Base-by-base conservation (phyloP, 2,329 filamentous ascomycete genomes). In the Macrophomina pseudophaseolina region DNA sequence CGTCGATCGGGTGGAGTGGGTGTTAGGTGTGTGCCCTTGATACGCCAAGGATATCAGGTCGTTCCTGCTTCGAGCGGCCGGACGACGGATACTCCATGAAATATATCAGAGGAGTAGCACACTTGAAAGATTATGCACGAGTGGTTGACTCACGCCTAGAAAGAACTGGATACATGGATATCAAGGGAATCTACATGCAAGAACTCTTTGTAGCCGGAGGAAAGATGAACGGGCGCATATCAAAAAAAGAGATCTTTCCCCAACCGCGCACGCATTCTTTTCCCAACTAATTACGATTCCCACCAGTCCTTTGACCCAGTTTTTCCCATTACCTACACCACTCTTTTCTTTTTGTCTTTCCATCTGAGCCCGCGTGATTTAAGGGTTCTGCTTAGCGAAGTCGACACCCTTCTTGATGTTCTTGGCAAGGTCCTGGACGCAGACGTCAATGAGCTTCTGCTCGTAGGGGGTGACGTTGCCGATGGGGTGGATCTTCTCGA, bases 351-450 rank as follows among this genome's bases (percentile, higher is more conserved):
- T 60, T 48, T 46, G 18, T 30, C 33, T 42, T 32, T 33, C 42
- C 56, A 6, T 12, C 32, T 16, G 6, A 48, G 35, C 14, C 12
- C n/a, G 44, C 28, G 18, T 40, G 14, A 65, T 49, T 67, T 76
- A 79, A 62, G 81, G 81, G 81, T 85, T 90, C 78, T 82, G 80
- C 80, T 87, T 85, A 75, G 85, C 87, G 77, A 88, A 90, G 76
- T 88, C 83, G 77, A 88, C 81, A 80, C 93, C 93, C 92, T 97
- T 98, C 82, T 89, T 85, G 80, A 98, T 97, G 90, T 98, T 97
- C 77, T 91, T 91, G 87, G 91, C 91, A 80, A 95, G 87, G 83
- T 94, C 95, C 75, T 80, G 84, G 73, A 98, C 85, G 87, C 88
- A 91, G 76, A 89, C 92, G 77, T 96, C 91, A 76, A 99, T 84